These are phyloP conservation scores for Gracilaria gracilis DNA, from an alignment of 23 red algal genomes.

Conservation along the genomic window DNA sequence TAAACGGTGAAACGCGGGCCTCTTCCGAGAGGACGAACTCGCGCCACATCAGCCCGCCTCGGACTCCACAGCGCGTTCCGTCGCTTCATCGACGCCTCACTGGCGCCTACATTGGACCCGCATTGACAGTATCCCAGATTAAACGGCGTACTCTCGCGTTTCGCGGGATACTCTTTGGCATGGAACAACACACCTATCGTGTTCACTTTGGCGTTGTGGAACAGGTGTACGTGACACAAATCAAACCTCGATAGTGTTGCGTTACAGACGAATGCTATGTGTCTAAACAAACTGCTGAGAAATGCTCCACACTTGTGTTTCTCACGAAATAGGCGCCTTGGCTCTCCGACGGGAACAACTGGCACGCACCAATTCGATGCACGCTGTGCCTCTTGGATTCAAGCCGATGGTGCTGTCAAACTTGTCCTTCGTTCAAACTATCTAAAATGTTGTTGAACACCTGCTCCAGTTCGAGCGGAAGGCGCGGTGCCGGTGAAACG, in stretches of 20 bases:
- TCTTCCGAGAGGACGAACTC: neutral
- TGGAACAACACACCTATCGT: constrained; percentile 52
- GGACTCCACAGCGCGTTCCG: constrained; percentile 27
- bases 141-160: neutral
- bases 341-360: constrained; percentile 33
- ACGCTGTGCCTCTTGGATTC: constrained; percentile 25
- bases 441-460: neutral
- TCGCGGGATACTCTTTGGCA: constrained; percentile 50
- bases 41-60: neutral
- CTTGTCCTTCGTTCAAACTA: neutral
- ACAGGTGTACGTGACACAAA: constrained; percentile 55
- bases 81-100: constrained; percentile 21
- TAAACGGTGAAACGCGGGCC: constrained; percentile 45
- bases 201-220: neutral
- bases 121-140: constrained; percentile 55
- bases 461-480: neutral
- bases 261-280: constrained; percentile 14
- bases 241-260: constrained; percentile 43
- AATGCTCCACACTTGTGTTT: constrained; percentile 13
- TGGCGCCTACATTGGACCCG: neutral
- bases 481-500: neutral
- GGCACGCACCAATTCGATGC: constrained; percentile 25
- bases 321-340: constrained; percentile 14
- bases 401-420: neutral
- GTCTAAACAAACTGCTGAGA: constrained; percentile 19